Evolutionary conservation across 2,329 filamentous ascomycete genomes (phyloP).

Genomic region (Aspergillus viridinutans): DNA sequence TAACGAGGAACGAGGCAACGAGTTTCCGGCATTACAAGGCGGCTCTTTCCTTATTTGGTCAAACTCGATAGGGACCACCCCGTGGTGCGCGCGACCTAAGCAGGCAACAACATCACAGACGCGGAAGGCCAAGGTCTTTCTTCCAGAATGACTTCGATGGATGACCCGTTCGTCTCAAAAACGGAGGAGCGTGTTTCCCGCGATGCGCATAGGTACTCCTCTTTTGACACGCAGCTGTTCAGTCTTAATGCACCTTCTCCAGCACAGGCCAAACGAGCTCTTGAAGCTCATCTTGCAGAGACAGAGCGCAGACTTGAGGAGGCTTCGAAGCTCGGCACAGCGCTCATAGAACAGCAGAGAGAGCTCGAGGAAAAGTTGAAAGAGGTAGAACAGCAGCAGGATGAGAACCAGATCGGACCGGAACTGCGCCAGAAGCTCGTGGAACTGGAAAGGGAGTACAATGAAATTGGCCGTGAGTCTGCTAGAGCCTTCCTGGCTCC

Average conservation of each 20-base stretch:
- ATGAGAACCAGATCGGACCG: constrained; percentile 72
- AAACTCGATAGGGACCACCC: background rate
- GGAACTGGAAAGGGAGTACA: constrained; percentile 91
- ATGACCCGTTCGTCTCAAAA: constrained; percentile 58
- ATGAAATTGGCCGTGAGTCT: constrained; percentile 85
- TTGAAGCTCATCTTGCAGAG: constrained; percentile 88
- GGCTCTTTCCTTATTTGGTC: constrained; percentile 19
- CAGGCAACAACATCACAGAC: constrained; percentile 6
- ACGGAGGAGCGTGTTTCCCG: constrained; percentile 40
- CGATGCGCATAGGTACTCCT: constrained; percentile 66
- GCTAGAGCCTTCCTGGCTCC: constrained; percentile 84
- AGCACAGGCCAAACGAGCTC: constrained; percentile 77
- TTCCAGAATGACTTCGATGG: constrained; percentile 26
- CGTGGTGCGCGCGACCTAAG: constrained; percentile 7
- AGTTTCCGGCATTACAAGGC: constrained; percentile 18
- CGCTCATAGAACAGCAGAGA: constrained; percentile 80
- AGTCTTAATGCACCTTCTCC: constrained; percentile 78
- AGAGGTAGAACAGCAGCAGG: constrained; percentile 75
- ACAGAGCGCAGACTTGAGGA: constrained; percentile 89
- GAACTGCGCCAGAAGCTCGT: constrained; percentile 78
- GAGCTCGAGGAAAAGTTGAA: constrained; percentile 75
- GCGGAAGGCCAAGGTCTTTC: constrained; percentile 12
- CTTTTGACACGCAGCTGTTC: constrained; percentile 77
- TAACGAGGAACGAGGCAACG: constrained; percentile 21
- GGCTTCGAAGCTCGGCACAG: constrained; percentile 81